These are phyloP conservation scores for Leccinum proximum DNA, from an alignment of 1,284 basidiomycete genomes.

Conservation along the genomic window DNA sequence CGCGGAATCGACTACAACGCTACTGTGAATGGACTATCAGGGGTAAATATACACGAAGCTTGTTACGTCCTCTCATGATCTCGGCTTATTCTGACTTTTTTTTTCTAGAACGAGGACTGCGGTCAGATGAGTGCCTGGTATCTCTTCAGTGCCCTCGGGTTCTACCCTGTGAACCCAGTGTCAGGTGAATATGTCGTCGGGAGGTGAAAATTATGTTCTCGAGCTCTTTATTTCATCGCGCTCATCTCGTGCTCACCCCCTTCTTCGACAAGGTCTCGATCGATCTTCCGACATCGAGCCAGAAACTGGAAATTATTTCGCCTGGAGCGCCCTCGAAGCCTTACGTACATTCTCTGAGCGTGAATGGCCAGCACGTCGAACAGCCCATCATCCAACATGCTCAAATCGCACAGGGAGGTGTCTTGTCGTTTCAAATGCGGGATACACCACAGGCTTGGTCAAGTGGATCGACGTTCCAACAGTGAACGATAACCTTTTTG, in stretches of 20 bases:
- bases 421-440: constrained; percentile 67
- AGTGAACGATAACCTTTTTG: constrained; percentile 1
- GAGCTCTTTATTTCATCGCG: too few relatives aligned
- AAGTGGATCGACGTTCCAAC: constrained; percentile 10
- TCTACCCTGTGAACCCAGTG: constrained; percentile 86
- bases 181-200: constrained; percentile 74
- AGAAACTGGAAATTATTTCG: constrained; percentile 48
- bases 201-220: constrained; percentile 39
- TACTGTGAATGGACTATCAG: constrained; percentile 62
- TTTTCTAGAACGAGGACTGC: constrained; percentile 77
- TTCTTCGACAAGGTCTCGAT: constrained; percentile 65
- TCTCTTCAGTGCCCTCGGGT: constrained; percentile 77
- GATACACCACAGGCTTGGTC: constrained; percentile 42
- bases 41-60: constrained; percentile 39
- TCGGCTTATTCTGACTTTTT: not conserved
- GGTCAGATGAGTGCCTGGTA: constrained; percentile 92
- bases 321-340: constrained; percentile 50
- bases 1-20: constrained; percentile 63
- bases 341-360: constrained; percentile 54
- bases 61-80: not conserved
- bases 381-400: constrained; percentile 53
- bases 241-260: constrained; percentile 19
- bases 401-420: constrained; percentile 53
- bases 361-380: constrained; percentile 46
- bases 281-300: constrained; percentile 42